Base-by-base conservation (phyloP, 345 rosid species). In the Eucalyptus marginata region DNA sequence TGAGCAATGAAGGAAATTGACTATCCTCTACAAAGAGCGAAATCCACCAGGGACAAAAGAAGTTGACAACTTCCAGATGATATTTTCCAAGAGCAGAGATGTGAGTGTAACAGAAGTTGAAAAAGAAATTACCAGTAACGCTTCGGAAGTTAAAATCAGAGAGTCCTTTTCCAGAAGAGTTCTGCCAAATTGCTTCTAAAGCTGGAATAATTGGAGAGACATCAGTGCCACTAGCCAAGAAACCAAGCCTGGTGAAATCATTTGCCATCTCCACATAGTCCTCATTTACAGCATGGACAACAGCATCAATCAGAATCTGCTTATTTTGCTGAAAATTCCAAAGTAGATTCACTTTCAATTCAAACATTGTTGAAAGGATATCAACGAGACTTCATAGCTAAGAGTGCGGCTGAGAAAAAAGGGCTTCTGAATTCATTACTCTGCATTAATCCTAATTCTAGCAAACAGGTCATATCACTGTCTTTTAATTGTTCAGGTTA, bases 161-260 rank as follows among this genome's bases (percentile, higher is more conserved):
- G 36, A 97, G 98, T 87, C 97, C 97, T 92, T 97, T 97, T 85
- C 98, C 99, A 47, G 94, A 88, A 87, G 99, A 97, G 89, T 96
- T 97, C 94, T 96, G 99, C 99, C 99, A 97, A 89, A 96, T 97
- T 86, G 98, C 96, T 96, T 97, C 99, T 89, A 96, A 91, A 89
- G 99, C 99, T 89, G 99, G 99, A 92, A 97, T 89, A n/a, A 97
- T 95, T 88, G 99, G 99, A 93, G 99, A 89, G 87, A 97, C 99
- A 90, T 97, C 97, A 40, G 99, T 97, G 46, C 93, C 99, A n/a
- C 92, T 94, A 89, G 99, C 97, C 95, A 97, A 93, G 96, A 97
- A 97, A 89, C 99, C 99, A 89, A 97, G 99, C 90, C 99, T 96
- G 87, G 99, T 97, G 93, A 97, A 97, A 94, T 97, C 99, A 93